Evolutionary conservation across 805 yeast species (phyloP).

Genomic region (Soucietia sequanensis): DNA sequence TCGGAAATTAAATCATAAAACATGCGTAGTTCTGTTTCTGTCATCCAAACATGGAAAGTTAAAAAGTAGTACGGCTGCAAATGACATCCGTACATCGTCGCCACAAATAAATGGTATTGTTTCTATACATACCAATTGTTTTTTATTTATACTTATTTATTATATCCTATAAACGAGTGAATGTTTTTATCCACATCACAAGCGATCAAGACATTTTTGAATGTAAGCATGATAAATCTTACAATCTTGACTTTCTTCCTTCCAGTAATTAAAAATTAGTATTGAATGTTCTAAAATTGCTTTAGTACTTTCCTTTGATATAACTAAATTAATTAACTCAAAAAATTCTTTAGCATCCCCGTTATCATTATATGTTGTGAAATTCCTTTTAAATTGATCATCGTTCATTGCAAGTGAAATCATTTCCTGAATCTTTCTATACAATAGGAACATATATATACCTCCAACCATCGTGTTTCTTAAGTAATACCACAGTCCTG

Average conservation of each 20-base stretch:
- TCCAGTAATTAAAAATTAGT: constrained; percentile 34
- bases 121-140: no score
- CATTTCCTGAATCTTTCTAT: constrained; percentile 25
- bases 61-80: no score
- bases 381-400: constrained; percentile 6
- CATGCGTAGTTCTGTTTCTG: no score
- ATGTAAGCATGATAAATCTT: constrained; percentile 25
- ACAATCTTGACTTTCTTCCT: constrained; percentile 33
- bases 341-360: constrained; percentile 6
- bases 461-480: constrained; percentile 32
- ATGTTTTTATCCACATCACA: no score
- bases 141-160: no score
- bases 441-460: constrained; percentile 27
- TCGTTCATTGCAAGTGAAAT: constrained; percentile 12
- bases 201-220: constrained; percentile 16
- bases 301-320: constrained; percentile 14
- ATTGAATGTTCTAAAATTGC: constrained; percentile 26
- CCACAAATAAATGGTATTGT: no score
- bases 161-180: no score
- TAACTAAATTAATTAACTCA: constrained; percentile 8
- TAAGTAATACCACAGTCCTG: constrained; percentile 40
- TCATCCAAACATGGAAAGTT: no score
- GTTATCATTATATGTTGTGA: no score
- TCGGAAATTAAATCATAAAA: no score
- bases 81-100: no score